phyloP scores from a whole-genome alignment of 1,284 basidiomycete species.

The Ustilago trichophora region DNA sequence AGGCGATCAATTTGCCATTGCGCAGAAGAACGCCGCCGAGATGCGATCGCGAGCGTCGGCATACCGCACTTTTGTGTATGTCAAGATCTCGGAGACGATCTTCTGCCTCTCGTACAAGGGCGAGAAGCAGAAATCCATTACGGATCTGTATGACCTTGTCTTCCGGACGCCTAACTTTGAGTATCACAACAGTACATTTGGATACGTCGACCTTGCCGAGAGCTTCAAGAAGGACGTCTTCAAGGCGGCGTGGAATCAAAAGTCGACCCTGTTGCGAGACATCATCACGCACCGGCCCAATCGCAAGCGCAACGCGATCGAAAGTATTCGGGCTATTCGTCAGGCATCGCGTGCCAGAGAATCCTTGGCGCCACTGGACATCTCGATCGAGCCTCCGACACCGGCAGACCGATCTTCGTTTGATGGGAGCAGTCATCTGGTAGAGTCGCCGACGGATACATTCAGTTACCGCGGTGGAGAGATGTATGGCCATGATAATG shows the following conservation, averaged over 20 bases:
- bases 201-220: conserved; percentile 66
- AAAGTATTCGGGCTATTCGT: conserved; percentile 32
- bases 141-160: conserved; percentile 71
- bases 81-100: conserved; percentile 77
- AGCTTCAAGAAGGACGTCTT: conserved; percentile 62
- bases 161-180: conserved; percentile 73
- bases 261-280: conserved; percentile 56
- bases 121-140: conserved; percentile 69
- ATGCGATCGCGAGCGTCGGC: conserved; percentile 69
- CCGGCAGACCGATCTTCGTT: conserved; percentile 11
- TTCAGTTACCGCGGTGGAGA: conserved; percentile 18
- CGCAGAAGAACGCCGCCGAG: conserved; percentile 61
- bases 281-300: conserved; percentile 53
- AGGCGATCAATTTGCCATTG: conserved; percentile 47
- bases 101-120: conserved; percentile 69
- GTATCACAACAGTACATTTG: conserved; percentile 87
- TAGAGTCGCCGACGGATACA: conserved; percentile 32
- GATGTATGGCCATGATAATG: conserved; percentile 1
- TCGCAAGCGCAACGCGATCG: conserved; percentile 40
- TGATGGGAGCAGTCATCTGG: conserved; percentile 14
- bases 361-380: conserved; percentile 15
- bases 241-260: conserved; percentile 63
- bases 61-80: conserved; percentile 78
- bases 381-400: conserved; percentile 36
- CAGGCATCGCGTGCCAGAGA: conserved; percentile 27